Conservation (phyloP, 1,139 yeast species). For the Tardiomyces digboiensis region DNA sequence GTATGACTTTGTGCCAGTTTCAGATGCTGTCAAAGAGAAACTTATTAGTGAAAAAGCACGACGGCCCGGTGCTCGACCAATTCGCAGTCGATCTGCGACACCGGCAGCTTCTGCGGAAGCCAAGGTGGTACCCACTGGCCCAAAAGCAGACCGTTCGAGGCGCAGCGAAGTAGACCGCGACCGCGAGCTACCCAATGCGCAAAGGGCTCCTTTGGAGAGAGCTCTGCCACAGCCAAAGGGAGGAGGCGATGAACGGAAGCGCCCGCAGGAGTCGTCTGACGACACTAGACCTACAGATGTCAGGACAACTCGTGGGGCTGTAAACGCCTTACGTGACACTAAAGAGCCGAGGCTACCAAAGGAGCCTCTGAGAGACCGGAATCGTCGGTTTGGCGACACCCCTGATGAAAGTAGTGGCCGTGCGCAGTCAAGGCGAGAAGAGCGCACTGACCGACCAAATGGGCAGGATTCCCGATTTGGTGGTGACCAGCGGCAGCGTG, state of each 20-base stretch:
- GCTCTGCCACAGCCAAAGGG: too few species aligned
- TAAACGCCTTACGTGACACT: too few species aligned
- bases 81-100: constrained; percentile 1
- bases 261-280: too few species aligned
- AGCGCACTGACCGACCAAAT: neutral
- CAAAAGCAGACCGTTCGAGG: too few species aligned
- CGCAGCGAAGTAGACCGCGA: too few species aligned
- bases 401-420: constrained; percentile 2
- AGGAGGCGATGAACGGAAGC: too few species aligned
- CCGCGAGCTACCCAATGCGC: too few species aligned
- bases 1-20: constrained; percentile 18
- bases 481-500: constrained; percentile 1
- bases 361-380: constrained; percentile 5
- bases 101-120: constrained; percentile 1
- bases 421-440: neutral
- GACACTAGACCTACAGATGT: too few species aligned
- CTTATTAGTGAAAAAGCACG: constrained; percentile 11
- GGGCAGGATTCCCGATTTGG: neutral
- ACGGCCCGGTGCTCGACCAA: constrained; percentile 10
- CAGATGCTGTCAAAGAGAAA: constrained; percentile 13
- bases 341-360: neutral
- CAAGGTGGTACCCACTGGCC: neutral
- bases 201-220: too few species aligned
- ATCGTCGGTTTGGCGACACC: constrained; percentile 4
- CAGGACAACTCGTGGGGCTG: too few species aligned